Base-by-base conservation (phyloP, 1,284 basidiomycete species). In the Singerocomus rubriflavus region DNA sequence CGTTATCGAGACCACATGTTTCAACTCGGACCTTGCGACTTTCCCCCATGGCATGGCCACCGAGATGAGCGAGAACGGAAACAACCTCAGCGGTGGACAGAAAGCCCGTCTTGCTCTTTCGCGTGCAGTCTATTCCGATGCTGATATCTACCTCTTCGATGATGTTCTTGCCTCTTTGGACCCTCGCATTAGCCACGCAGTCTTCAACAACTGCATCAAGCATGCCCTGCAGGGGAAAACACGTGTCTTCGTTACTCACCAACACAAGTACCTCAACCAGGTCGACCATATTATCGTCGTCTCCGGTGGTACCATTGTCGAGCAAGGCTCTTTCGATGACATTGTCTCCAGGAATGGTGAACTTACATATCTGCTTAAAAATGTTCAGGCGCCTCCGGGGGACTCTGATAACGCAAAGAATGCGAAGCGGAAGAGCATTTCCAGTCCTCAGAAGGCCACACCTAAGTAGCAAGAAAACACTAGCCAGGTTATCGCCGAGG, bases 11-110 rank as follows among this genome's bases (percentile, higher is more conserved):
- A 60, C 56, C 10, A 65, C 65, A 6, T 64, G 64, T 30, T 66
- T 65, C 25, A 60, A 65, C 38, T 56, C 56, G 13, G 82, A 84
- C 57, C 65, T 84, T 25, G 73, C 69, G 38, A 62, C 82, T 6
- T 81, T 83, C 56, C 78, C 80, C n/a, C 79, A 80, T 35, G 81
- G 83, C 3, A 82, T 85, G 60, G 55, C 73, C 51, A 85, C 84
- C 0, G 81, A 85, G 52, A 76, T 80, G 36, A 79, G 77, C 25
- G 78, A 80, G 60, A 80, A 77, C 54, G 78, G 78, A 10, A 62
- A 75, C 47, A 80, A 79, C 13, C 63, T 80, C 31, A 76, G 75
- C 65, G 74, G 54, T 44, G 54, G 55, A 46, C 65, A 85, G 80
- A 69, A 71, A 69, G 82, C 83, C 14, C 72, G 82, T 26, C 72